These are phyloP conservation scores for Apiotrichum sp. DNA, from an alignment of 1,284 basidiomycete genomes.

Conservation along the genomic window DNA sequence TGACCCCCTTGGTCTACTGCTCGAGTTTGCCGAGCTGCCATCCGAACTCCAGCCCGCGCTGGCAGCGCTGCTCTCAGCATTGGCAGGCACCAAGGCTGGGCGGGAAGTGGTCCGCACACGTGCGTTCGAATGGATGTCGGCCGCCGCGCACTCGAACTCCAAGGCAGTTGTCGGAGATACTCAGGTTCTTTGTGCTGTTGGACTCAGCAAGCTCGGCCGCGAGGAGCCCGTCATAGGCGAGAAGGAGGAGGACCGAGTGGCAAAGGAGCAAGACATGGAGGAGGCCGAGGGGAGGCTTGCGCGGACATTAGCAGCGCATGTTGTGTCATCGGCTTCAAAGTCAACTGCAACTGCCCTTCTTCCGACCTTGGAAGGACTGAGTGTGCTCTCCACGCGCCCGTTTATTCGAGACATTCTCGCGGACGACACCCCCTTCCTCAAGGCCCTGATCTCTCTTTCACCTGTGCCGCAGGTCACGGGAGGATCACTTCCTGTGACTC, in stretches of 20 bases:
- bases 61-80: constrained; percentile 65
- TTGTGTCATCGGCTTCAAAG: constrained; percentile 33
- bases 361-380: constrained; percentile 73
- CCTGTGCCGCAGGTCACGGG: constrained; percentile 25
- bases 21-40: constrained; percentile 40
- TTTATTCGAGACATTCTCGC: constrained; percentile 61
- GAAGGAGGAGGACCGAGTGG: constrained; percentile 31
- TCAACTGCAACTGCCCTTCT: constrained; percentile 23
- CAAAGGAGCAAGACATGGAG: constrained; percentile 17
- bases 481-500: constrained; percentile 54
- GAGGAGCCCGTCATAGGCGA: constrained; percentile 53
- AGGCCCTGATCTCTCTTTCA: constrained; percentile 54
- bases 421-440: constrained; percentile 55
- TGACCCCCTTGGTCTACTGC: constrained; percentile 27
- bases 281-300: constrained; percentile 53
- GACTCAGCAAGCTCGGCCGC: constrained; percentile 67
- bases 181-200: constrained; percentile 58
- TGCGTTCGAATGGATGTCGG: constrained; percentile 25
- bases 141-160: constrained; percentile 42
- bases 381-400: constrained; percentile 66
- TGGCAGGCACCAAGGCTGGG: constrained; percentile 64
- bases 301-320: constrained; percentile 55
- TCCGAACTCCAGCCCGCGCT: constrained; percentile 49
- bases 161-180: constrained; percentile 29
- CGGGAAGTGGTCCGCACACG: constrained; percentile 57